Base-by-base conservation (phyloP, 1,284 basidiomycete genomes). In the Ustilago xerochloae region DNA sequence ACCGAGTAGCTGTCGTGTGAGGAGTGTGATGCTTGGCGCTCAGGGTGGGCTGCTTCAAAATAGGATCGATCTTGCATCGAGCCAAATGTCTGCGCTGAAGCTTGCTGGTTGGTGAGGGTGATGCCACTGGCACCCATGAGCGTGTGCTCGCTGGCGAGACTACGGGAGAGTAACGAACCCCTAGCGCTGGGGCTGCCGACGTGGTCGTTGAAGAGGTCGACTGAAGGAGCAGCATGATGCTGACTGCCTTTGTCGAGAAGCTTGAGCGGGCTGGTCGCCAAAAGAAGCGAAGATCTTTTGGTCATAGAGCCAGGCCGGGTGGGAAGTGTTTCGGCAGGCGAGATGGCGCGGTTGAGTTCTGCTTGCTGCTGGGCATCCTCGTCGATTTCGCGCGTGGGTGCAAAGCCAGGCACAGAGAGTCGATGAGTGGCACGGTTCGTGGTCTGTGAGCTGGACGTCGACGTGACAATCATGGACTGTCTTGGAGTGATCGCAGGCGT, bases 101-200 rank as follows among this genome's bases (percentile, higher is more conserved):
- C 26, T 6, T 48, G 56, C 26, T 67, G 67, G 13, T 71, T 60
- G 24, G 57, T 57, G 32, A 78, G 54, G 1, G 77, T 78, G 41
- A 69, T 78, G 50, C 63, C 61, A 58, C 77, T 80, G 6, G 70
- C 66, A 15, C 70, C 78, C 47, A 68, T 65, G 18, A 77, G 61
- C 6, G 78, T 79, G 50, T 68, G 58, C 45, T 77, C 78, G 61
- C 75, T 78, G 3, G 76, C 70, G 2, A 76, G 51, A 33, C 77
- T 79, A 33, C 69, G 63, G 10, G 71, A 68, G 2, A 75, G 65
- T 24, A 71, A 39, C 45, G 63, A 63, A 22, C 64, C 65, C 39
- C 55, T 18, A n/a, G 60, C 20, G 28, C 41, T 33, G 8, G 75
- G 73, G 45, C 77, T 80, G 56, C 63, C 64, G 22, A 73, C 63